A percentile compares a stretch with the other conserved stretches of the same genome.
Conservation (phyloP, 345 rosid species). For the Eucalyptus marginata region DNA sequence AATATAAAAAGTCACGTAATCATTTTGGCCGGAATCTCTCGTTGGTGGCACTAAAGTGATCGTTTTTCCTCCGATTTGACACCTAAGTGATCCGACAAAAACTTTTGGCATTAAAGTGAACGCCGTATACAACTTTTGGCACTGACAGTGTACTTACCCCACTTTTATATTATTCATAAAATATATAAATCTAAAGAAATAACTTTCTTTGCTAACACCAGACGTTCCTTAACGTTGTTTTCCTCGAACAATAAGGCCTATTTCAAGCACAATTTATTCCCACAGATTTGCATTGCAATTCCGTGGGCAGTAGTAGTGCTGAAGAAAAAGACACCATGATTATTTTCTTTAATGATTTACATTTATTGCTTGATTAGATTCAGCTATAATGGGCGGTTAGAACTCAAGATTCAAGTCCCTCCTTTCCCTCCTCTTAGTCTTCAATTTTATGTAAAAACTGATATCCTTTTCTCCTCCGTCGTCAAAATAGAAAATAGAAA, state of each 20-base stretch:
- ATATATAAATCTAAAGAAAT: background rate
- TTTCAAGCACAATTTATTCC: background rate
- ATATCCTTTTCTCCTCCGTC: background rate
- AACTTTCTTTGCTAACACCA: background rate
- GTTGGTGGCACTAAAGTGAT: too few relatives aligned
- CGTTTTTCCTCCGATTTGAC: too few relatives aligned
- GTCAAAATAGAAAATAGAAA: too few relatives aligned
- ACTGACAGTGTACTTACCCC: too few relatives aligned
- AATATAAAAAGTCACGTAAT: too few relatives aligned
- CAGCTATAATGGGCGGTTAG: background rate
- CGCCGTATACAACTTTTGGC: too few relatives aligned
- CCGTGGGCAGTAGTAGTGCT: background rate
- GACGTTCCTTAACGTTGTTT: background rate
- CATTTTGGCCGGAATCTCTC: too few relatives aligned
- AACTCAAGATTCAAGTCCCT: background rate
- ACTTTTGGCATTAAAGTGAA: too few relatives aligned
- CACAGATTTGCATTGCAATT: background rate
- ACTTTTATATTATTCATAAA: background rate
- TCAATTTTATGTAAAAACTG: background rate
- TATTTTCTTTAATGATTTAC: background rate
- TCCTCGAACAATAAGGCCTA: background rate
- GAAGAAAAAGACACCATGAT: background rate
- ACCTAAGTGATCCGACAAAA: too few relatives aligned
- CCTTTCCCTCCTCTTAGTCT: background rate
- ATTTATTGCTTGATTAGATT: background rate